A percentile compares a stretch with the other conserved stretches of the same genome.
phyloP scores from a whole-genome alignment of 345 rosid genomes.

The Dimocarpus longan region DNA sequence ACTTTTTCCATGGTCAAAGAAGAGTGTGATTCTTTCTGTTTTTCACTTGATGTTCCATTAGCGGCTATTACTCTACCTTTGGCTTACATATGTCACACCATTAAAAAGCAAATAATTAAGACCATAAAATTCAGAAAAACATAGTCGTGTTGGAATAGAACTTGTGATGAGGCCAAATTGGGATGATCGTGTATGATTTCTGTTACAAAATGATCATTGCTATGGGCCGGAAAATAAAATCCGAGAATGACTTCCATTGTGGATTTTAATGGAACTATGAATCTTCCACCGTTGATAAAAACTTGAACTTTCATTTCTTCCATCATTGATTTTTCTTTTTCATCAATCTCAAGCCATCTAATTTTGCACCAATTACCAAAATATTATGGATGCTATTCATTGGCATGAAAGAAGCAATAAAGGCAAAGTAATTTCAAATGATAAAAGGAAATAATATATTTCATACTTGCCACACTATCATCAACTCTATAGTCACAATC shows the following conservation, averaged over 20 bases:
- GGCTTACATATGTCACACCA: neutral
- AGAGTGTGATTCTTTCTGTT: neutral
- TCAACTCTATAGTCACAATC: neutral
- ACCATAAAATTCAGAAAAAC: neutral
- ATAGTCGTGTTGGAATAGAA: neutral
- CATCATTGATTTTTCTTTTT: neutral
- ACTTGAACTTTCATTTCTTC: neutral
- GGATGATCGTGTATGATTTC: neutral
- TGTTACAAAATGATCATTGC: neutral
- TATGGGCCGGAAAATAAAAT: neutral
- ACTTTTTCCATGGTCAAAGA: neutral
- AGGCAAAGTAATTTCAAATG: neutral
- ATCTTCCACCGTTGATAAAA: neutral
- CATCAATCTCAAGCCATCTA: neutral
- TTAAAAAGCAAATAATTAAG: no score
- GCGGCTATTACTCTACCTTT: neutral
- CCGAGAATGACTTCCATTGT: neutral
- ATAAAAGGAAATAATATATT: neutral
- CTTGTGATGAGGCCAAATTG: neutral
- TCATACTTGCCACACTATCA: neutral
- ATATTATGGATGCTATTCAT: no score
- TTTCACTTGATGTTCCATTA: neutral
- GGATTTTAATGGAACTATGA: neutral
- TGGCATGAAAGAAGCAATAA: neutral
- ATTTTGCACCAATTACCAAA: neutral